A percentile compares a stretch with the other conserved stretches of the same genome.
Evolutionary conservation across 495 filamentous ascomycete genomes (phyloP).

Genomic region (Gamarada debralockiae): DNA sequence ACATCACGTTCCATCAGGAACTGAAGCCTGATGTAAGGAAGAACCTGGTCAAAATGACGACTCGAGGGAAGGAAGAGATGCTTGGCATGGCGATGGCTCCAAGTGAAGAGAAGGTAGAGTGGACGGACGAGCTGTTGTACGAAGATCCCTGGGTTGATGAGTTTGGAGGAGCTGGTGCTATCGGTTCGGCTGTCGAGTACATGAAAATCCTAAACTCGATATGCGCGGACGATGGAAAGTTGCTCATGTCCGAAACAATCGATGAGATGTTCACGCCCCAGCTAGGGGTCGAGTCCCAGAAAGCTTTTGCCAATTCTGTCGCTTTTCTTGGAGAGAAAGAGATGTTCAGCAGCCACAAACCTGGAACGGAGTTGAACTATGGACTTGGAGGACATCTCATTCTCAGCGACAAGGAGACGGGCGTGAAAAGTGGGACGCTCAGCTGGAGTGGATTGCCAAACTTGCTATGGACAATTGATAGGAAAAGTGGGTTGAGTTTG

Average conservation of each 20-base stretch:
- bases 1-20: conserved; percentile 50
- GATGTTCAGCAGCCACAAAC: background rate
- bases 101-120: conserved; percentile 22
- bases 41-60: conserved; percentile 33
- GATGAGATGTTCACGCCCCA: conserved; percentile 43
- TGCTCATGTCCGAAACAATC: conserved; percentile 38
- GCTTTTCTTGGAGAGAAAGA: background rate
- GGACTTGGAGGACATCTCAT: conserved; percentile 32
- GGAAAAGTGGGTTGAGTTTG: conserved; percentile 4
- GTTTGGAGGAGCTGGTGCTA: conserved; percentile 43
- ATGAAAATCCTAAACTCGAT: conserved; percentile 41
- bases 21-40: conserved; percentile 31
- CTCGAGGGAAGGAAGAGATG: conserved; percentile 21
- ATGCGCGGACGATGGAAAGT: conserved; percentile 36
- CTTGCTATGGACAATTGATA: conserved; percentile 18
- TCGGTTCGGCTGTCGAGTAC: conserved; percentile 33
- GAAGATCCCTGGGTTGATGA: background rate
- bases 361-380: conserved; percentile 23
- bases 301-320: background rate
- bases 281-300: conserved; percentile 14
- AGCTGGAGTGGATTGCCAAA: conserved; percentile 18
- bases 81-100: conserved; percentile 18
- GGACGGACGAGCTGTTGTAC: conserved; percentile 28
- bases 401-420: conserved; percentile 21
- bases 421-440: conserved; percentile 24